Conservation (phyloP, 129 eudicot genomes). For the Apium graveolens region DNA sequence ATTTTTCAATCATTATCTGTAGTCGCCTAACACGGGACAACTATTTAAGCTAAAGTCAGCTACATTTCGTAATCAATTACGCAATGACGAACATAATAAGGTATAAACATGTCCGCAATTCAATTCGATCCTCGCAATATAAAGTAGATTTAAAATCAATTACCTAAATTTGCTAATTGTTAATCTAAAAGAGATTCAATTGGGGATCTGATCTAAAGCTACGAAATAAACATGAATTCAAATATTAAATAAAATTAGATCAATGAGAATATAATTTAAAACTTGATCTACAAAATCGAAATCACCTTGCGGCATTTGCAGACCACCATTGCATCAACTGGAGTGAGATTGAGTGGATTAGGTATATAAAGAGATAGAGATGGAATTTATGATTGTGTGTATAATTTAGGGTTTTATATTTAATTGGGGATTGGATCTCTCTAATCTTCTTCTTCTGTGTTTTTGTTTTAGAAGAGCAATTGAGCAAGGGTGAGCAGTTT, state of each 20-base stretch:
- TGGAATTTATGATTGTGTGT: background rate
- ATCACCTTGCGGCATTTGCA: constrained; percentile 98
- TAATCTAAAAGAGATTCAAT: background rate
- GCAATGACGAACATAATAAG: background rate
- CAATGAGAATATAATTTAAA: background rate
- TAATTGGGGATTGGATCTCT: background rate
- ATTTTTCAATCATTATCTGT: background rate
- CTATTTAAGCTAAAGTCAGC: background rate
- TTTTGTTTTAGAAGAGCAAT: background rate
- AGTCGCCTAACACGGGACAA: background rate
- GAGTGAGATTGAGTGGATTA: background rate
- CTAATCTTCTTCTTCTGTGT: background rate
- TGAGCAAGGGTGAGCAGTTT: background rate
- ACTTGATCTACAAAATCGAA: background rate
- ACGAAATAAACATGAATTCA: background rate
- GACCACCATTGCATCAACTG: constrained; percentile 78
- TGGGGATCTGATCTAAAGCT: constrained; percentile 35
- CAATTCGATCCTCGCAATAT: background rate
- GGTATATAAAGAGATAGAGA: background rate
- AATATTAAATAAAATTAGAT: background rate
- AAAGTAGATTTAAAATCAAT: background rate
- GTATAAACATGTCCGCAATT: background rate
- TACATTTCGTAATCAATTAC: background rate
- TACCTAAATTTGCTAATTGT: background rate
- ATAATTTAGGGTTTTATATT: constrained; percentile 27